phyloP scores from a whole-genome alignment of 2,329 filamentous ascomycete genomes.

The Akanthomyces lecanii region DNA sequence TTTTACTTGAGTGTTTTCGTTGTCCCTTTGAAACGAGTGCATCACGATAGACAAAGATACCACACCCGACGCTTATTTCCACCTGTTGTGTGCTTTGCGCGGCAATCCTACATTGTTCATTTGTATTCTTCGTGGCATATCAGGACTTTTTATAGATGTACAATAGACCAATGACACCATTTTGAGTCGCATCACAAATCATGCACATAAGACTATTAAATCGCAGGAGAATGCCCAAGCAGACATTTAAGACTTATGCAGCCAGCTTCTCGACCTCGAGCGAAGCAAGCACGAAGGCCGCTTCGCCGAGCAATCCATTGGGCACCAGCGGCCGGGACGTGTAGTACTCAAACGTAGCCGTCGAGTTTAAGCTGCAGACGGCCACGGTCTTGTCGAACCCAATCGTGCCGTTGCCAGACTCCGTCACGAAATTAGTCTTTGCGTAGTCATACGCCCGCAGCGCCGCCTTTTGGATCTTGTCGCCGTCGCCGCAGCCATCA shows the following conservation, averaged over 20 bases:
- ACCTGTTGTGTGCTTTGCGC: not conserved
- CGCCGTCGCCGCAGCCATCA: not conserved
- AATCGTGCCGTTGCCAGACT: slow-evolving; percentile 16
- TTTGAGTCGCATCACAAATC: not conserved
- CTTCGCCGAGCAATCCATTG: slow-evolving; percentile 36
- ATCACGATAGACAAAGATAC: slow-evolving; percentile 4
- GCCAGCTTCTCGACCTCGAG: slow-evolving; percentile 30
- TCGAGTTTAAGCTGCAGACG: slow-evolving; percentile 40
- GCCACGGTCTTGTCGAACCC: slow-evolving; percentile 35
- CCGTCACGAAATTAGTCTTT: slow-evolving; percentile 13
- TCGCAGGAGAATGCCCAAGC: not conserved
- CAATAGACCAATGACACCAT: not conserved
- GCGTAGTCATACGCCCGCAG: slow-evolving; percentile 19
- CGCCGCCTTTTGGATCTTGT: slow-evolving; percentile 8
- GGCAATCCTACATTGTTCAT: not conserved
- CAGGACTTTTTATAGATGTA: not conserved
- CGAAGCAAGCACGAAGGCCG: slow-evolving; percentile 34
- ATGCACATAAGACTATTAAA: not conserved
- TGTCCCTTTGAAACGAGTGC: not conserved
- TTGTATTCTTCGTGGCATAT: not conserved
- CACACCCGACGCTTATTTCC: not conserved
- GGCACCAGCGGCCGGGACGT: slow-evolving; percentile 31
- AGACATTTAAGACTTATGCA: not conserved
- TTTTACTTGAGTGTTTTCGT: not conserved
- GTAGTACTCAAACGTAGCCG: slow-evolving; percentile 38